These are phyloP conservation scores for Parathielavia hyrcaniae DNA, from an alignment of 495 filamentous ascomycete species.

Conservation along the genomic window DNA sequence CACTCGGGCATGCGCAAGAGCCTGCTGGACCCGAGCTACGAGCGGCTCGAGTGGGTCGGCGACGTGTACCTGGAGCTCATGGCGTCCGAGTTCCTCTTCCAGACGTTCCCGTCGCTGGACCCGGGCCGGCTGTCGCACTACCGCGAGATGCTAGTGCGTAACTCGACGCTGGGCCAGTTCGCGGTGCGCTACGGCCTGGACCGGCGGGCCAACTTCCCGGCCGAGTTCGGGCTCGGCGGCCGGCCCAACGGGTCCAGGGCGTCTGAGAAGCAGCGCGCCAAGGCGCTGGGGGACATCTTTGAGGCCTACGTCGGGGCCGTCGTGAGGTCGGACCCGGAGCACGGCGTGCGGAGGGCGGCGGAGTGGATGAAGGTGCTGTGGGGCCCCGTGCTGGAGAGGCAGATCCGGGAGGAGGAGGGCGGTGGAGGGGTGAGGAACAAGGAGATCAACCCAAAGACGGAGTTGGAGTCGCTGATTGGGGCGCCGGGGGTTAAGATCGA, in stretches of 20 bases:
- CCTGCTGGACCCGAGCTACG: slow-evolving; percentile 49
- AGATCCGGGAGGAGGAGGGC: slow-evolving; percentile 38
- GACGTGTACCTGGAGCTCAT: slow-evolving; percentile 69
- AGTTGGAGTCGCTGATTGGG: slow-evolving; percentile 52
- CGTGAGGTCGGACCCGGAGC: slow-evolving; percentile 54
- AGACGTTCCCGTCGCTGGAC: slow-evolving; percentile 52
- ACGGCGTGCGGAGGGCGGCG: slow-evolving; percentile 54
- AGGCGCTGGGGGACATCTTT: slow-evolving; percentile 76
- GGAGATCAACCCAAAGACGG: slow-evolving; percentile 41
- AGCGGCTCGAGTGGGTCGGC: slow-evolving; percentile 68
- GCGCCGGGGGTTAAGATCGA: slow-evolving; percentile 56
- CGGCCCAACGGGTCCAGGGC: slow-evolving; percentile 31
- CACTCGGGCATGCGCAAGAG: slow-evolving; percentile 47
- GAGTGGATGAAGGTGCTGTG: slow-evolving; percentile 68
- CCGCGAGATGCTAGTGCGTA: slow-evolving; percentile 67
- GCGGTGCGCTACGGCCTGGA: slow-evolving; percentile 62
- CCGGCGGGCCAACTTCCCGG: slow-evolving; percentile 50
- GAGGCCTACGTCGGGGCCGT: slow-evolving; percentile 81
- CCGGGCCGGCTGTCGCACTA: slow-evolving; percentile 59
- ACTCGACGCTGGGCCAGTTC: slow-evolving; percentile 64
- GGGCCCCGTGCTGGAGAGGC: slow-evolving; percentile 41
- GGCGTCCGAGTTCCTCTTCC: slow-evolving; percentile 57
- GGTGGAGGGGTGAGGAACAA: slow-evolving; percentile 12
- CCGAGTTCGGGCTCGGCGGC: slow-evolving; percentile 35
- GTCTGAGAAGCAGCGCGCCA: slow-evolving; percentile 50